These are phyloP conservation scores for Xylaria curta DNA, from an alignment of 495 filamentous ascomycete species.

Conservation along the genomic window DNA sequence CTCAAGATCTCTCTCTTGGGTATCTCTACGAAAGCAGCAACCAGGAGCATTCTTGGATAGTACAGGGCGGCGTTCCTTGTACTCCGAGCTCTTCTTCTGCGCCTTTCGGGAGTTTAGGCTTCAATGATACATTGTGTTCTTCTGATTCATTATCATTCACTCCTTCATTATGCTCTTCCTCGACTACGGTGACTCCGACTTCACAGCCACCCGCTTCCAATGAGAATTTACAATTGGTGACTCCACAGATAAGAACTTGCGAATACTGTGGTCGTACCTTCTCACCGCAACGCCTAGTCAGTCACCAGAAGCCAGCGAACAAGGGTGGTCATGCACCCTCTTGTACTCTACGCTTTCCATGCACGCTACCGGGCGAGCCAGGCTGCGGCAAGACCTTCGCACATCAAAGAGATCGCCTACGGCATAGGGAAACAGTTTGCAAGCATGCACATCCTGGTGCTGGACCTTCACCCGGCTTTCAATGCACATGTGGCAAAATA, in stretches of 20 bases:
- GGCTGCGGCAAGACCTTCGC: conserved; percentile 1
- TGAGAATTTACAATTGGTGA: neutral
- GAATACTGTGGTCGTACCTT: neutral
- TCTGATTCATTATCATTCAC: neutral
- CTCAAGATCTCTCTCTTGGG: neutral
- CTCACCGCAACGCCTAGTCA: neutral
- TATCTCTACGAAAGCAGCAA: neutral
- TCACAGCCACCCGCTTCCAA: neutral
- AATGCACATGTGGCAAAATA: neutral
- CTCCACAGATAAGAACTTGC: neutral
- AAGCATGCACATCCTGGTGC: neutral
- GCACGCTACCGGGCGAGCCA: neutral
- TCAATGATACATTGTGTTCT: neutral
- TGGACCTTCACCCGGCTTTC: neutral
- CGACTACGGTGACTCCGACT: neutral
- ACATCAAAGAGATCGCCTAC: conserved; percentile 10
- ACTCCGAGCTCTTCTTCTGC: neutral
- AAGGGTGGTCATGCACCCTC: neutral
- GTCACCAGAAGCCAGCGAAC: neutral
- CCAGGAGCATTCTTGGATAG: neutral
- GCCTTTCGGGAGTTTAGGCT: neutral
- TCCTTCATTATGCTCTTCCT: neutral
- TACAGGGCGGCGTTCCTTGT: neutral
- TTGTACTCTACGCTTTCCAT: conserved; percentile 1
- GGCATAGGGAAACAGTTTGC: conserved; percentile 11